phyloP scores from a whole-genome alignment of 257 asterid species.

The Solanum ahanhuiri region DNA sequence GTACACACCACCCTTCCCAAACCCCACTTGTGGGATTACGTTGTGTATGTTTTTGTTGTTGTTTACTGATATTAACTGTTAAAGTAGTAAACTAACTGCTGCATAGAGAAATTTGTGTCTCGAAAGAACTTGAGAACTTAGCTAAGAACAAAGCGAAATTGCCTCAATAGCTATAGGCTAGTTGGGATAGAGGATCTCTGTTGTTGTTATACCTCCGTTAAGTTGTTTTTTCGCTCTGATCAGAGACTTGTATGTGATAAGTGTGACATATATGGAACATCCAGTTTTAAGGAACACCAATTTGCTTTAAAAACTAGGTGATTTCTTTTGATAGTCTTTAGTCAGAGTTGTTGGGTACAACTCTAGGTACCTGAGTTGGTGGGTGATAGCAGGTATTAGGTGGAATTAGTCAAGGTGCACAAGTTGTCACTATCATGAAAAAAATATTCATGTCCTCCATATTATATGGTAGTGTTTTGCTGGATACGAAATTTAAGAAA shows the following conservation, averaged over 20 bases:
- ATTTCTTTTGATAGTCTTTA: not conserved
- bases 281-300: not conserved
- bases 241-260: not conserved
- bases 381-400: not conserved
- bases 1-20: not conserved
- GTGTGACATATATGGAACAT: not conserved
- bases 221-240: not conserved
- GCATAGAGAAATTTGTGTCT: not conserved
- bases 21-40: not conserved
- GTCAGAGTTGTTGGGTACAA: not conserved
- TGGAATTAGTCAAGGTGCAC: not conserved
- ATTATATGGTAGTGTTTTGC: not conserved
- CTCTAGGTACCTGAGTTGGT: not conserved
- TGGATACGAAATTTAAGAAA: not conserved
- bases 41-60: not conserved
- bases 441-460: not conserved
- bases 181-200: not conserved
- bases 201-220: not conserved
- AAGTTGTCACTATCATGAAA: not conserved
- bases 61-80: not conserved
- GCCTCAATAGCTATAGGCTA: not conserved
- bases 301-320: not conserved
- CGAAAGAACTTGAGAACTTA: not conserved
- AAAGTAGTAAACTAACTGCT: not conserved
- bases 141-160: not conserved